These are phyloP conservation scores for Talaromyces verruculosus DNA, from an alignment of 2,329 filamentous ascomycete species.

Conservation along the genomic window DNA sequence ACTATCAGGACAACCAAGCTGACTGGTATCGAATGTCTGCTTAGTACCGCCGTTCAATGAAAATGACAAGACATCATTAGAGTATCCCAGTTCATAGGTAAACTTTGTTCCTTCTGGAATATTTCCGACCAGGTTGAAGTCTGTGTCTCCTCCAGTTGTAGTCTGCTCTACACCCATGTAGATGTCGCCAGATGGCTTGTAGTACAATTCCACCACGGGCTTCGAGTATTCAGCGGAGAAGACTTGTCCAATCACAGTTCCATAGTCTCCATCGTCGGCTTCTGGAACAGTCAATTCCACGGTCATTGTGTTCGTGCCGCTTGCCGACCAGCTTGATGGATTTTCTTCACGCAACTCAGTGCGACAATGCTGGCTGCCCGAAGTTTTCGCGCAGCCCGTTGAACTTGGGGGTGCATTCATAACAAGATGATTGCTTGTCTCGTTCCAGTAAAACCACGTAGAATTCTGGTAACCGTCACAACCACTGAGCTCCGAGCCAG, in stretches of 20 bases:
- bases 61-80: conserved; percentile 34
- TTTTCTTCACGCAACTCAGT: conserved; percentile 44
- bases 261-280: conserved; percentile 37
- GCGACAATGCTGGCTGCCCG: conserved; percentile 45
- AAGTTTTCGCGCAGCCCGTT: conserved; percentile 41
- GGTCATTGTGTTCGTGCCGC: conserved; percentile 36
- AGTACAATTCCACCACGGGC: conserved; percentile 45
- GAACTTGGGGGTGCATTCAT: conserved; percentile 44
- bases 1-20: conserved; percentile 33
- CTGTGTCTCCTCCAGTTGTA: conserved; percentile 32
- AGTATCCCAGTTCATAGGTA: conserved; percentile 42
- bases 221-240: conserved; percentile 42
- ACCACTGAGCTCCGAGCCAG: conserved; percentile 33
- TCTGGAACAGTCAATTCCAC: conserved; percentile 32
- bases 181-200: conserved; percentile 36
- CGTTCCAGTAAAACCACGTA: conserved; percentile 39
- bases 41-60: conserved; percentile 31
- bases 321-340: conserved; percentile 36
- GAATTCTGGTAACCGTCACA: conserved; percentile 39
- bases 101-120: conserved; percentile 38
- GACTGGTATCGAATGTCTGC: conserved; percentile 30
- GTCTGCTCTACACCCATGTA: conserved; percentile 44
- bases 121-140: conserved; percentile 35
- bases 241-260: conserved; percentile 44
- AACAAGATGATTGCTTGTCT: conserved; percentile 36